Conservation (phyloP, 352 stramenopile species). For the Phytopythium oedochilum region DNA sequence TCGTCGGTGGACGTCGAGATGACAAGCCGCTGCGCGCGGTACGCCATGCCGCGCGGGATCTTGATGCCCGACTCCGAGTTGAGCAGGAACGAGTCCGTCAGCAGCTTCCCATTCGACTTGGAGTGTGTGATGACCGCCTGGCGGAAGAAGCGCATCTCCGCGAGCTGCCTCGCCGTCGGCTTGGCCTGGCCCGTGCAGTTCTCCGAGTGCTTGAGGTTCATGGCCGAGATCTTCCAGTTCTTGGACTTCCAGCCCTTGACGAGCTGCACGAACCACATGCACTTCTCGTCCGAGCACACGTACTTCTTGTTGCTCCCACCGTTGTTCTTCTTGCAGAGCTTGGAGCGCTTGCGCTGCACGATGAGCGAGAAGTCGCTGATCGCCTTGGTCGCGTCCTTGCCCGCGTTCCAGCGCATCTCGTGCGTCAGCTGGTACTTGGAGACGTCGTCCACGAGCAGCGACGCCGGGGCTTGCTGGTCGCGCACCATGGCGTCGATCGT, state of each 20-base stretch:
- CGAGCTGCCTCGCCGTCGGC: conserved; percentile 70
- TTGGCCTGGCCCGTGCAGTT: conserved; percentile 58
- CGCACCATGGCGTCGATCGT: not conserved
- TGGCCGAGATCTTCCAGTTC: conserved; percentile 88
- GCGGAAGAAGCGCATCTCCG: conserved; percentile 75
- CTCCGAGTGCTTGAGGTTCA: conserved; percentile 76
- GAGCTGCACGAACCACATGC: conserved; percentile 75
- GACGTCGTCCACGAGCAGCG: conserved; percentile 50
- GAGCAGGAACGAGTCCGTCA: conserved; percentile 78
- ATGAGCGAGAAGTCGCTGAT: conserved; percentile 77
- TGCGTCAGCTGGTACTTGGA: conserved; percentile 69
- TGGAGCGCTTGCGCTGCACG: conserved; percentile 73
- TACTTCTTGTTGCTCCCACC: conserved; percentile 86
- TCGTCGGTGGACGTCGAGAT: conserved; percentile 70
- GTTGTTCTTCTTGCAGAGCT: conserved; percentile 78
- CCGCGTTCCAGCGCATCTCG: conserved; percentile 77
- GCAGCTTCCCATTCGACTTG: conserved; percentile 66
- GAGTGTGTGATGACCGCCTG: conserved; percentile 73
- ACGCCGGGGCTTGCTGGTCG: no score
- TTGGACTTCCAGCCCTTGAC: conserved; percentile 83
- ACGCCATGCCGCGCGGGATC: conserved; percentile 66
- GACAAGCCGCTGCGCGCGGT: conserved; percentile 60
- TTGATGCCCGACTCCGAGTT: conserved; percentile 61
- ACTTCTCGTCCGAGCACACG: conserved; percentile 67
- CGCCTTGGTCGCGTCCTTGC: conserved; percentile 72